phyloP scores from a whole-genome alignment of 345 rosid species.

The Populus davidiana region DNA sequence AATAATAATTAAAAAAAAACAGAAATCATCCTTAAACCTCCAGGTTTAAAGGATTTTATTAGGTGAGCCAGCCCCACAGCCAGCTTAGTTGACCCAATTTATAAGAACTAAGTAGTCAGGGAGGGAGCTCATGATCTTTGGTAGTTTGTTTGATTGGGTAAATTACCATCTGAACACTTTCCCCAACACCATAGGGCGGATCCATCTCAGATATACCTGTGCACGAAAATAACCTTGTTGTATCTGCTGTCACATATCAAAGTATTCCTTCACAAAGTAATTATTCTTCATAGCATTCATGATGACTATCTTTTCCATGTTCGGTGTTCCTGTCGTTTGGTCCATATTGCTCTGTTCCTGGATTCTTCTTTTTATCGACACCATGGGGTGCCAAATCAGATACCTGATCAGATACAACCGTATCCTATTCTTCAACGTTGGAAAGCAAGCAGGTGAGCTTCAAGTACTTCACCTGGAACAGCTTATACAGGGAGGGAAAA shows the following conservation, averaged over 20 bases:
- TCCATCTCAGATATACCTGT: not conserved
- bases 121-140: not conserved
- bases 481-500: not conserved
- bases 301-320: conserved; percentile 76
- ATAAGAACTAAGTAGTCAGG: not conserved
- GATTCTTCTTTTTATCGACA: conserved; percentile 69
- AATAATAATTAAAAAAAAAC: not conserved
- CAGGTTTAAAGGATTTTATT: too few species aligned
- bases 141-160: not conserved
- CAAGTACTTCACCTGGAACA: not conserved
- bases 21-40: not conserved
- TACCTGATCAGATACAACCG: conserved; percentile 92
- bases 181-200: not conserved
- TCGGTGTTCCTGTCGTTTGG: conserved; percentile 89
- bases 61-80: too few species aligned
- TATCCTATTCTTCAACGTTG: conserved; percentile 56
- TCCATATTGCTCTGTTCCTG: conserved; percentile 76
- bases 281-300: conserved; percentile 70
- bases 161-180: not conserved
- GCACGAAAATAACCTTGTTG: not conserved
- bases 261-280: conserved; percentile 68
- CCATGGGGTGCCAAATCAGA: conserved; percentile 74
- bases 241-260: conserved; percentile 24
- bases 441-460: conserved; percentile 61
- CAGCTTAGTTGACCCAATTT: not conserved